Percentiles rank a stretch among this genome's conserved stretches.
Conservation (phyloP, 345 rosid species). For the Citrus maxima region DNA sequence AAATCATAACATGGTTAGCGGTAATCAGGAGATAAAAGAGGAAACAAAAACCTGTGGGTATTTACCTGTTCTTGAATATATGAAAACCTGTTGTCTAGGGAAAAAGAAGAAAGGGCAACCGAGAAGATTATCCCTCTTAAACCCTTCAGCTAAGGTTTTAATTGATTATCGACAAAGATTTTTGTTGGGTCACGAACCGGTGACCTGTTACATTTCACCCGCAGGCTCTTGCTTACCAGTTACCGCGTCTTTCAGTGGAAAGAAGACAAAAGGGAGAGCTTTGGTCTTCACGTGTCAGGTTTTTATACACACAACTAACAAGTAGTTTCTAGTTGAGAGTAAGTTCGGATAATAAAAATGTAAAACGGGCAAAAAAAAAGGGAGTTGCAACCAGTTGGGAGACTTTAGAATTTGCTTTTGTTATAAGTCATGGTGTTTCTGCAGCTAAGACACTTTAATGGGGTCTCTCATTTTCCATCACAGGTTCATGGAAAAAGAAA, state of each 20-base stretch:
- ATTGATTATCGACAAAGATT: neutral
- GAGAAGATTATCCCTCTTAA: conserved; percentile 10
- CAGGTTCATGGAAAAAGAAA: conserved; percentile 19
- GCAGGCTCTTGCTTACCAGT: conserved; percentile 8
- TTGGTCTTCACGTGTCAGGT: conserved; percentile 40
- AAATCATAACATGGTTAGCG: neutral
- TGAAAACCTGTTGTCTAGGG: neutral
- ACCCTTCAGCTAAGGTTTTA: conserved; percentile 26
- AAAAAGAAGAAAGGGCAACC: conserved; percentile 2
- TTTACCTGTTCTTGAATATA: conserved; percentile 4
- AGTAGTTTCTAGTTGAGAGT: neutral
- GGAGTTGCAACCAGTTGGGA: neutral
- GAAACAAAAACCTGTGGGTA: neutral
- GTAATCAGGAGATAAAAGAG: neutral
- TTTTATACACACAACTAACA: conserved; percentile 31
- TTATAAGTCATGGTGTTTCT: conserved; percentile 36
- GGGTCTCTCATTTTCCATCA: conserved; percentile 25
- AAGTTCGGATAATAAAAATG: conserved; percentile 1
- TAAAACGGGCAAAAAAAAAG: neutral
- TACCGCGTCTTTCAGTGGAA: conserved; percentile 28
- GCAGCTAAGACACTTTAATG: conserved; percentile 42
- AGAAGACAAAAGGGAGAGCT: neutral
- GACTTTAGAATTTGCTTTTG: neutral
- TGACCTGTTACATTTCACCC: conserved; percentile 18
- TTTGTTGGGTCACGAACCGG: conserved; percentile 3